These are phyloP conservation scores for Coemansia aciculifera DNA, from an alignment of 192 early-diverging fungal species.

Conservation along the genomic window DNA sequence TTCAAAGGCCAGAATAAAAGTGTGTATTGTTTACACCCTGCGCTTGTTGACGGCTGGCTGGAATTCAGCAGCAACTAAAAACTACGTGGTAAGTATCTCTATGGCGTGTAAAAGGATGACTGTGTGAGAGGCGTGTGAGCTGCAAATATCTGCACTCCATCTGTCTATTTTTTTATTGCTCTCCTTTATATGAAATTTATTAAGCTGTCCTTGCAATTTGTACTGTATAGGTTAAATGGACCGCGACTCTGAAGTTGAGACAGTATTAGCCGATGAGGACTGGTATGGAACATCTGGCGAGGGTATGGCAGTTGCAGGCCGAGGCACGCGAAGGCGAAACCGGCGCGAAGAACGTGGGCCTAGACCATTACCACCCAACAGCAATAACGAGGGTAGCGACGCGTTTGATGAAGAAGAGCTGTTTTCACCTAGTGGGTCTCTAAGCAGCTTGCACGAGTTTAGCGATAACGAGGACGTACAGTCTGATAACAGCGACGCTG, in stretches of 20 bases:
- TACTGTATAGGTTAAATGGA: conserved; percentile 33
- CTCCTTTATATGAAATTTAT: background rate
- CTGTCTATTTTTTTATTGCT: background rate
- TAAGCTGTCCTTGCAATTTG: background rate
- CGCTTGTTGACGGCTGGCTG: background rate
- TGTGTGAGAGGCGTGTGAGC: conserved; percentile 5
- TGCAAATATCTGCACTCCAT: conserved; percentile 5
- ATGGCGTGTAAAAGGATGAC: background rate
- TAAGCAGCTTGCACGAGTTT: conserved; percentile 53
- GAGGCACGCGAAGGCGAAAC: conserved; percentile 9
- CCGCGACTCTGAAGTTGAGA: conserved; percentile 47
- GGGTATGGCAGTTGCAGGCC: background rate
- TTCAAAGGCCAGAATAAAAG: background rate
- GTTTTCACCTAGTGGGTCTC: conserved; percentile 47
- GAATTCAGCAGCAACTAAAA: background rate
- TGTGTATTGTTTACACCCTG: background rate
- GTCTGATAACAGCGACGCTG: conserved; percentile 7
- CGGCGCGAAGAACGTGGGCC: background rate
- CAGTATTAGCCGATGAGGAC: conserved; percentile 44
- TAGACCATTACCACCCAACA: background rate
- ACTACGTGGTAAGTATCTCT: background rate
- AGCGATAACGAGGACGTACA: conserved; percentile 26
- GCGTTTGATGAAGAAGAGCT: conserved; percentile 48
- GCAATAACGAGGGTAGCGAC: conserved; percentile 6
- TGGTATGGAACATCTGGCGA: conserved; percentile 25